These are phyloP conservation scores for Nymphaea colorata DNA, from an alignment of 164 flowering plant genomes.

Conservation along the genomic window DNA sequence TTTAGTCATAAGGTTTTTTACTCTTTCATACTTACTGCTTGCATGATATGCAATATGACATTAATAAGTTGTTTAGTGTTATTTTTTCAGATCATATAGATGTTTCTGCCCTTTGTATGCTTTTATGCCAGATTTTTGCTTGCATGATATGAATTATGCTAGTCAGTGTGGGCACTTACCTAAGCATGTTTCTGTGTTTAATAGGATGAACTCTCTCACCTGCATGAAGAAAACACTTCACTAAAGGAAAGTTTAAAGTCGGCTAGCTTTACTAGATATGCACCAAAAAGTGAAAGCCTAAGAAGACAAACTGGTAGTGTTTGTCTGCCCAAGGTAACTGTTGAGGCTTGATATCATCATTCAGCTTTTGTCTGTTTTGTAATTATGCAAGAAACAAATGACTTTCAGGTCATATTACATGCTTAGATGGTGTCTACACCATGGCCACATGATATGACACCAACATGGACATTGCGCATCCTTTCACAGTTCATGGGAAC, in stretches of 20 bases:
- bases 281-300: slow-evolving; percentile 30
- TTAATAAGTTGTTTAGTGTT: no score
- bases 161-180: not conserved
- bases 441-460: no score
- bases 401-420: no score
- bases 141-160: not conserved
- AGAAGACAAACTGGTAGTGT: slow-evolving; percentile 21
- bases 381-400: not conserved
- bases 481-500: no score
- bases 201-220: slow-evolving; percentile 62
- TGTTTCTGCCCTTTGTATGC: no score
- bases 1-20: no score
- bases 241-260: slow-evolving; percentile 48
- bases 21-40: no score
- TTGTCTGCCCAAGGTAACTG: slow-evolving; percentile 36
- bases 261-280: slow-evolving; percentile 26
- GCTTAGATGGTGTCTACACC: no score
- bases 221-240: slow-evolving; percentile 59
- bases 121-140: not conserved
- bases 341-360: no score
- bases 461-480: no score
- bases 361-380: not conserved
- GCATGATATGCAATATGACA: no score
- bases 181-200: slow-evolving; percentile 1
- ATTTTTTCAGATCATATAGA: no score